Evolutionary conservation across 2,329 filamentous ascomycete genomes (phyloP).

Genomic region (Xylaria digitata): DNA sequence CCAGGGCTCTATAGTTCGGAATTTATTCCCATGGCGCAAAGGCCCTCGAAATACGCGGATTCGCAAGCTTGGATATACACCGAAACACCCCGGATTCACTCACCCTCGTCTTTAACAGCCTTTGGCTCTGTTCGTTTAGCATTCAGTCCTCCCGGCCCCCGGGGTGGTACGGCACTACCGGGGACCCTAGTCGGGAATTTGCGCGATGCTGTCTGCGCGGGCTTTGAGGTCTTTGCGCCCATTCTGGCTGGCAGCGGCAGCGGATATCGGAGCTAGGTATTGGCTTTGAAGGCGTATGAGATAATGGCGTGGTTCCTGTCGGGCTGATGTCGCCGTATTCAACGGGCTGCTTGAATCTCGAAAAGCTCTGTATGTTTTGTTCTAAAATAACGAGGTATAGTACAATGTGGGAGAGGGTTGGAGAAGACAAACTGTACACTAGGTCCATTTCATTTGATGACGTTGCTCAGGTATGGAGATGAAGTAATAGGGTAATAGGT

Average conservation of each 20-base stretch:
- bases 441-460: not conserved
- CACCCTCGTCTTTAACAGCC: constrained; percentile 51
- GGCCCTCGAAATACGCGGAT: not conserved
- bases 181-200: constrained; percentile 58
- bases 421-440: too few relatives aligned
- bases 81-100: constrained; percentile 31
- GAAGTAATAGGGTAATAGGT: not conserved
- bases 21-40: not conserved
- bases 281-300: not conserved
- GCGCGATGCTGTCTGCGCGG: constrained; percentile 54
- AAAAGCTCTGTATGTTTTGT: too few relatives aligned
- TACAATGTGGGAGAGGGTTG: too few relatives aligned
- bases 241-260: constrained; percentile 44
- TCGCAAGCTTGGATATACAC: constrained; percentile 4
- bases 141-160: not conserved
- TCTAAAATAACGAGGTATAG: too few relatives aligned
- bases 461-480: not conserved
- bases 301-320: too few relatives aligned
- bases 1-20: not conserved
- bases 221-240: constrained; percentile 62
- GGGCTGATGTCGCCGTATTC: too few relatives aligned
- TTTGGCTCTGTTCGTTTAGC: constrained; percentile 34
- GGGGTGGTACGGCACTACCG: constrained; percentile 45
- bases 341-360: too few relatives aligned
- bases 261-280: not conserved